Evolutionary conservation across 78 protist species (phyloP).

Genomic region (Dictyostelium purpureum): DNA sequence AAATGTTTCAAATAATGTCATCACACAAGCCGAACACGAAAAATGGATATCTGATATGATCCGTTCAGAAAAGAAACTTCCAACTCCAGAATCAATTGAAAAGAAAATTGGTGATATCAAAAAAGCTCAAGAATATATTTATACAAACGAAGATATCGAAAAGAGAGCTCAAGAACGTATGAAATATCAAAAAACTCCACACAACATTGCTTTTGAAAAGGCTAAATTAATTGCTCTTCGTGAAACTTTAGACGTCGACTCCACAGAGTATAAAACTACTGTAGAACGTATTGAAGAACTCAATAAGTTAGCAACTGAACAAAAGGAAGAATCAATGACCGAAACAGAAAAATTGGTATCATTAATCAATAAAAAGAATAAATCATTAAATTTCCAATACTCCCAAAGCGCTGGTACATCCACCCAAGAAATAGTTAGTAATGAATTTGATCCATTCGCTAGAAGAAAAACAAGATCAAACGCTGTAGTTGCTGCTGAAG

Average conservation of each 20-base stretch:
- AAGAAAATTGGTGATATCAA: constrained; percentile 31
- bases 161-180: constrained; percentile 22
- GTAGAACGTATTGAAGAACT: constrained; percentile 6
- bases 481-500: constrained; percentile 41
- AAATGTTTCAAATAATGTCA: constrained; percentile 37
- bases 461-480: constrained; percentile 39
- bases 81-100: background rate
- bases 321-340: background rate
- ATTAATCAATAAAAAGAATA: constrained; percentile 29
- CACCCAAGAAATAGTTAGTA: background rate
- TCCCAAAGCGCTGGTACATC: background rate
- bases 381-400: constrained; percentile 22
- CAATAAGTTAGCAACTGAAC: background rate
- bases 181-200: background rate
- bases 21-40: constrained; percentile 59
- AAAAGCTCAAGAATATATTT: constrained; percentile 28
- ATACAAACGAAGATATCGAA: constrained; percentile 57
- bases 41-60: constrained; percentile 66
- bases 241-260: constrained; percentile 4
- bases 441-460: constrained; percentile 59
- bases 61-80: constrained; percentile 9
- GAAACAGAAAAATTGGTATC: background rate
- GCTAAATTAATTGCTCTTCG: constrained; percentile 27
- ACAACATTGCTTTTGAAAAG: constrained; percentile 38
- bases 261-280: background rate